Conservation (phyloP, 345 rosid genomes). For the Cardamine occulta region DNA sequence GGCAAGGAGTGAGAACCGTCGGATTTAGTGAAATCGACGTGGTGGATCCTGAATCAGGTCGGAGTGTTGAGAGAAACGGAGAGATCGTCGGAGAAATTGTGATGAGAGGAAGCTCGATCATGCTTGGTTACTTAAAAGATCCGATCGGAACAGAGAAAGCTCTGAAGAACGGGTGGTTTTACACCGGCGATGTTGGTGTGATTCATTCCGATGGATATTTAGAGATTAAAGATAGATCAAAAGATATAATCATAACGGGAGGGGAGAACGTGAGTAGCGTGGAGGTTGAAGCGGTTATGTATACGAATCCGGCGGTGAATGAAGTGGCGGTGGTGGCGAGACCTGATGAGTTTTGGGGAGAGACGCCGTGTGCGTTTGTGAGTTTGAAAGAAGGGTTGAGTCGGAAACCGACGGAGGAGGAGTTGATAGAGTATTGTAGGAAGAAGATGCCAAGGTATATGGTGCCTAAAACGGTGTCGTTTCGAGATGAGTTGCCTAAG, state of each 20-base stretch:
- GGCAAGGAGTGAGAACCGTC: constrained; percentile 69
- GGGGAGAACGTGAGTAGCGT: constrained; percentile 84
- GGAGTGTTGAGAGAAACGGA: constrained; percentile 67
- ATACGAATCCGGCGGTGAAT: constrained; percentile 60
- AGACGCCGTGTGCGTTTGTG: constrained; percentile 75
- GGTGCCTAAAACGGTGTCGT: constrained; percentile 70
- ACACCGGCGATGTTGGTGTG: constrained; percentile 75
- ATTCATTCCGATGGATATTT: constrained; percentile 68
- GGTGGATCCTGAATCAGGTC: constrained; percentile 54
- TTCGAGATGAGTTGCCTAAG: constrained; percentile 60
- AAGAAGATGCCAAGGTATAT: constrained; percentile 59
- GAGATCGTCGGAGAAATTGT: constrained; percentile 66
- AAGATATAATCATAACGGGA: constrained; percentile 82
- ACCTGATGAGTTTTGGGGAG: constrained; percentile 86
- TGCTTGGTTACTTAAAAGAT: constrained; percentile 84
- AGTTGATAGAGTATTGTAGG: constrained; percentile 50
- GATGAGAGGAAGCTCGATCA: constrained; percentile 65
- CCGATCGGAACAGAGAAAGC: constrained; percentile 54
- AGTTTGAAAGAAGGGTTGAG: constrained; percentile 46
- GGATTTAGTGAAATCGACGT: constrained; percentile 61
- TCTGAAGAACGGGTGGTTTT: constrained; percentile 67
- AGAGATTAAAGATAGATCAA: constrained; percentile 73
- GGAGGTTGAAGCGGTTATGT: constrained; percentile 75
- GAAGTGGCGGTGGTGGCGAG: constrained; percentile 89
- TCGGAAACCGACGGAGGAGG: constrained; percentile 46